Base-by-base conservation (phyloP, 192 early-diverging fungal genomes). In the Mortierella claussenii region DNA sequence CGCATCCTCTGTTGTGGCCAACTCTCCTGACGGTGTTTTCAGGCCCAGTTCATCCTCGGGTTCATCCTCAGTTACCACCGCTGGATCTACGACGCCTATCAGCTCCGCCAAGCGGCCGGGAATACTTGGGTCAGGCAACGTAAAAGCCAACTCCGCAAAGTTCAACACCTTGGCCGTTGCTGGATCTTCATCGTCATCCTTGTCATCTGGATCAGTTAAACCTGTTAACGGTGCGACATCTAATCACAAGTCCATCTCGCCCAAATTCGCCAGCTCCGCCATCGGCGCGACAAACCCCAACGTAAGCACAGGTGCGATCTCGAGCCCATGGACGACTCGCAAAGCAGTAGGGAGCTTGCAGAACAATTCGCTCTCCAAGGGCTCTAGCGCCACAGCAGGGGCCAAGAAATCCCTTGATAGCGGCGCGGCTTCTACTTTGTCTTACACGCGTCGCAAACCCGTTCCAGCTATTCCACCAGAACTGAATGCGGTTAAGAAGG, bases 281-380 rank as follows among this genome's bases (percentile, higher is more conserved):
- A 13, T 21, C 15, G 49, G 52, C 4, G 20, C 53, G 3, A 49
- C 69, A 1, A 20, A 48, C 24, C 60, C 47, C 5, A 49, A n/a
- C n/a, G n/a, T n/a, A n/a, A n/a, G n/a, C n/a, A n/a, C n/a, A n/a
- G n/a, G n/a, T n/a, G n/a, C n/a, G n/a, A n/a, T n/a, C n/a, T 59
- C 69, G 4, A 65, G 45, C 18, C 49, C 69, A 27, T 74, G 69
- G 69, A 62, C 62, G 11, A 54, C 33, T 45, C 61, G 61, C n/a
- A 74, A 74, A 58, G 54, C 69, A 0, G 60, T 65, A 0, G 69
- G 54, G 1, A 26, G 43, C n/a, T 13, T 44, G 11, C 52, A 24
- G 1, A 59, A 27, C 4, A 58, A 58, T 40, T 59, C 69, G 0
- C 54, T 33, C 20, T 65, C 61, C 5, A 65, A 65, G n/a, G 37